A percentile compares a stretch with the other conserved stretches of the same genome.
These are phyloP conservation scores for Penicillium corylophilum DNA, from an alignment of 2,329 filamentous ascomycete species.

Conservation along the genomic window DNA sequence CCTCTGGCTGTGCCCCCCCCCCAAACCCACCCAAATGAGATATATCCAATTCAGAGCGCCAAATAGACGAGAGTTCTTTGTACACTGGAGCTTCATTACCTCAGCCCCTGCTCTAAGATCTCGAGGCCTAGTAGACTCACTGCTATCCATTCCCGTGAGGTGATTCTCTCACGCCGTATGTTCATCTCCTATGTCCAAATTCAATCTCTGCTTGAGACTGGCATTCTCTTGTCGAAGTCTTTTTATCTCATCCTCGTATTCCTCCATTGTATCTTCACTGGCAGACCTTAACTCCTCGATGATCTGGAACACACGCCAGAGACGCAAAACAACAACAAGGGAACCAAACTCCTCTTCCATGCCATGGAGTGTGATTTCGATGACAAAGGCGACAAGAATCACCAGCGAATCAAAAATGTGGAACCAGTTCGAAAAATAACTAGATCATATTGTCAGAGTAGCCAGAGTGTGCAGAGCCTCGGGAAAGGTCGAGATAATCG, in stretches of 20 bases:
- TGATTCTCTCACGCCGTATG: neutral
- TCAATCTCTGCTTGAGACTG: conserved; percentile 4
- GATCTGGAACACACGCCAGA: conserved; percentile 70
- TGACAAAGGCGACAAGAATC: conserved; percentile 60
- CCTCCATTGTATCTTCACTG: conserved; percentile 62
- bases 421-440: conserved; percentile 60
- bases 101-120: too few species aligned
- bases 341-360: conserved; percentile 44
- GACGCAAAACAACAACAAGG: conserved; percentile 64
- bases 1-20: too few species aligned
- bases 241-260: conserved; percentile 54
- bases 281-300: conserved; percentile 66
- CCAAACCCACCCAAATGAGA: too few species aligned
- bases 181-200: neutral
- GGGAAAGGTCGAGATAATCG: neutral
- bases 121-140: too few species aligned
- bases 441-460: conserved; percentile 24
- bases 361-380: conserved; percentile 62
- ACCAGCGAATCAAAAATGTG: conserved; percentile 64
- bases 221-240: conserved; percentile 26
- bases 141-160: too few species aligned
- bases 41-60: too few species aligned
- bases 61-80: too few species aligned
- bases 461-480: neutral
- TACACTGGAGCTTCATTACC: too few species aligned